Base-by-base conservation (phyloP, 768 basidiomycete genomes). In the Boletus vermiculosoides region DNA sequence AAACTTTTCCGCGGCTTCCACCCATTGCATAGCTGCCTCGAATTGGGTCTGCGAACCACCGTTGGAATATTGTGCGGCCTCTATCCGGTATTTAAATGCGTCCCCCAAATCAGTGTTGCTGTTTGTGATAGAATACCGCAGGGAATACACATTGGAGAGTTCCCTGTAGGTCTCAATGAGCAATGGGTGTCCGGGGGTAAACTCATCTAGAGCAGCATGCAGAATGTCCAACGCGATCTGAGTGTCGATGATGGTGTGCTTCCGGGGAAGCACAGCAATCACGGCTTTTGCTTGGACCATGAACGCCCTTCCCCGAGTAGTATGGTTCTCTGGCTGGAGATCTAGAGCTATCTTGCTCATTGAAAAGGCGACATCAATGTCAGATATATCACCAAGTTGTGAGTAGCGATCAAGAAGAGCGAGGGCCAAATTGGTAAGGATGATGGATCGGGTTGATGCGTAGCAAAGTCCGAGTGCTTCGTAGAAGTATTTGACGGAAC, bases 11-110 rank as follows among this genome's bases (percentile, higher is more conserved):
- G 63, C 63, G 22, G 7, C 30, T 28, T 55, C 63, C 5, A 59
- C 56, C 72, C 65, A 74, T 57, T 30, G 46, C 59, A 64, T 61
- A n/a, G 60, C 54, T 55, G 58, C 56, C 12, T 50, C 55, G 33
- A 67, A 60, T 30, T 45, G 66, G 16, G 25, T 20, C 48, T 55
- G 55, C 4, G 60, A 56, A 5, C 66, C 66, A 28, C 65, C 64
- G 37, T 59, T 60, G 3, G 55, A 54, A 34, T 65, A 55, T 20
- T 64, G 53, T 10, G 62, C 58, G 15, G 67, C 62, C 15, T 39
- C 45, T 28, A 61, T 61, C 39, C 61, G 45, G 62, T 65, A 61
- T 18, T 54, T 50, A 22, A 68, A 67, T 2, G 54, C 58, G 22
- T 69, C 57, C 42, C 71, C 66, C 40, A 71, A 54, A 50, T 71